phyloP scores from a whole-genome alignment of 129 eudicot genomes.

The Sambucus nigra region DNA sequence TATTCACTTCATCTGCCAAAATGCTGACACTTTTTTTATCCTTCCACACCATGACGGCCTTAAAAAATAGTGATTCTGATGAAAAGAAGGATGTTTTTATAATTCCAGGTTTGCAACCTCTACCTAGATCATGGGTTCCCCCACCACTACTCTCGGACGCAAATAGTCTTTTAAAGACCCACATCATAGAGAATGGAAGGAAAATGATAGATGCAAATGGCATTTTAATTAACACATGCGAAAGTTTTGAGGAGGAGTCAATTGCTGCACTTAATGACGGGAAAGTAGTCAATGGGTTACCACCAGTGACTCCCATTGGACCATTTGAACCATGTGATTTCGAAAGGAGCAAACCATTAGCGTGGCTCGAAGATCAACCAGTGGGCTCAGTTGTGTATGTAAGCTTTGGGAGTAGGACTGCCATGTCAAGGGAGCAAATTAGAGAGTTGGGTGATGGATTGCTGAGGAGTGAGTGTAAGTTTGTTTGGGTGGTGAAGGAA shows the following conservation, averaged over 20 bases:
- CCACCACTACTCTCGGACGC: conserved; percentile 20
- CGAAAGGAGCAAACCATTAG: conserved; percentile 8
- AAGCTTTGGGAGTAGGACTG: conserved; percentile 42
- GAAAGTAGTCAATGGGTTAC: conserved; percentile 3
- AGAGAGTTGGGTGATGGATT: conserved; percentile 21
- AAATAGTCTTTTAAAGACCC: conserved; percentile 14
- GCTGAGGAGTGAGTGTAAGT: conserved; percentile 14
- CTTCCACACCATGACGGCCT: conserved; percentile 7
- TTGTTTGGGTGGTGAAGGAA: conserved; percentile 20
- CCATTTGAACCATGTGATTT: conserved; percentile 9
- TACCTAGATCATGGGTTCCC: conserved; percentile 28
- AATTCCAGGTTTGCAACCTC: conserved; percentile 14
- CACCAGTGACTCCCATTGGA: conserved; percentile 13
- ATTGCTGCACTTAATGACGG: conserved; percentile 11
- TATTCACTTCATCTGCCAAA: conserved; percentile 25
- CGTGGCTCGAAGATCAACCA: conserved; percentile 29
- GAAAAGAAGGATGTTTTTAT: background rate
- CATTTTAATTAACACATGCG: conserved; percentile 20
- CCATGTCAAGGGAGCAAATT: conserved; percentile 25
- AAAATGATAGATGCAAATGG: conserved; percentile 16
- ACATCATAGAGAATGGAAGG: conserved; percentile 19
- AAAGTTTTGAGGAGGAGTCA: conserved; percentile 17
- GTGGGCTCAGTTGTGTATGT: conserved; percentile 23
- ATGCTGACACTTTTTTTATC: conserved; percentile 17
- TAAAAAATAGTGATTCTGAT: background rate